Base-by-base conservation (phyloP, 2,329 filamentous ascomycete species). In the Fusarium clavum region DNA sequence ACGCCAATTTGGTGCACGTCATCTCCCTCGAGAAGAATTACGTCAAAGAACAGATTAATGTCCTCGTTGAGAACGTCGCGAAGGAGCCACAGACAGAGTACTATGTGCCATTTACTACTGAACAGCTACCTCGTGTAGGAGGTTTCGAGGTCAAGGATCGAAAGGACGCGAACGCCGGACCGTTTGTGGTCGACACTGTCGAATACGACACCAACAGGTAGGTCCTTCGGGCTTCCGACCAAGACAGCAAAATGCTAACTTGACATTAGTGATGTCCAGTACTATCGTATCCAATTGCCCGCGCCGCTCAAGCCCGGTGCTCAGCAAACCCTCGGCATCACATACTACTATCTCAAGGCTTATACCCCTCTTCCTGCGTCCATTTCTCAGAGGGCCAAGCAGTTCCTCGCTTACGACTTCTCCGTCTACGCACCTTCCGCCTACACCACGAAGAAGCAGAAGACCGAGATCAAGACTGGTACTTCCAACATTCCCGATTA, bases 21-120 rank as follows among this genome's bases (percentile, higher is more conserved):
- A 91, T 97, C 77, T 97, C 97, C 73, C 83, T 98, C 62, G 95
- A 98, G 82, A 98, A 98, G 86, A 92, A 90, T 73, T 98, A 96
- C 77, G 90, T 91, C 58, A 91, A 94, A 78, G 95, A 98, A 82
- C 92, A 91, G 16, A 89, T 98, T 85, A 98, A 98, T 82, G 91
- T 97, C n/a, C 86, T 97, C 54, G 89, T 99, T 69, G 92, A 98
- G 84, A 99, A 99, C 80, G 85, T 92, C 72, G 93, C 91, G 77
- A 86, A 87, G 67, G 84, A 91, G 72, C 87, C 94, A 20, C 94
- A 98, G 79, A 88, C 90, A 79, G 92, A 97, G 81, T 99, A 99
- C 86, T 98, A 91, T 81, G 77, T 99, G 56, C 93, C 94, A 6
- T 97, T 99, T 78, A 91, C 93, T 61, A 85, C 90, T 63, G 87